A percentile compares a stretch with the other conserved stretches of the same genome.
phyloP scores from a whole-genome alignment of 2,329 filamentous ascomycete genomes.

The Talaromyces sp. region DNA sequence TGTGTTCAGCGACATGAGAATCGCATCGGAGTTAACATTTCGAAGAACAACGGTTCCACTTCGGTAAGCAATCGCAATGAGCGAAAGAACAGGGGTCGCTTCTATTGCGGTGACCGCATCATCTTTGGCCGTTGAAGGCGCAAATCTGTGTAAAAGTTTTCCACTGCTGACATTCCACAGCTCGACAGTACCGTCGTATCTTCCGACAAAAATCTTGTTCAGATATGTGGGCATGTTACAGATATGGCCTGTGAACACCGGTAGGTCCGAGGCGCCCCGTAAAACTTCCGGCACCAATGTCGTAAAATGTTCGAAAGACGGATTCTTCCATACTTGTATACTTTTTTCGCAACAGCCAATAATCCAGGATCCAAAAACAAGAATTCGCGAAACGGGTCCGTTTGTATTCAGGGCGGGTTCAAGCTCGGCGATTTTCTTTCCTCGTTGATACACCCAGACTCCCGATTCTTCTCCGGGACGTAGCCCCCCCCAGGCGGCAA shows the following conservation, averaged over 20 bases:
- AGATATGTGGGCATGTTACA: constrained; percentile 90
- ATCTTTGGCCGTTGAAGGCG: constrained; percentile 67
- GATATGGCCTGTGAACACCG: constrained; percentile 71
- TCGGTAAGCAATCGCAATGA: constrained; percentile 84
- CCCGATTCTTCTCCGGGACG: constrained; percentile 51
- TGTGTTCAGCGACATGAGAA: constrained; percentile 65
- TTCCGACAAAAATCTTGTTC: constrained; percentile 91
- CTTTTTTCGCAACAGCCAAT: constrained; percentile 70
- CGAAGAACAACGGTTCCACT: constrained; percentile 75
- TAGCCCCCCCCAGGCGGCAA: constrained; percentile 80
- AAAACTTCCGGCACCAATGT: constrained; percentile 58
- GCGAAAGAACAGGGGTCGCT: constrained; percentile 74
- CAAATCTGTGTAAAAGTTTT: constrained; percentile 84
- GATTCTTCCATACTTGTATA: constrained; percentile 85
- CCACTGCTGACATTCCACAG: constrained; percentile 96
- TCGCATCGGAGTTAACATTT: constrained; percentile 74
- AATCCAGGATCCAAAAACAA: constrained; percentile 89
- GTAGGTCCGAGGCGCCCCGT: constrained; percentile 52
- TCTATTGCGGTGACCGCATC: constrained; percentile 85
- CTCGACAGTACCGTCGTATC: constrained; percentile 82
- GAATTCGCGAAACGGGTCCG: constrained; percentile 70
- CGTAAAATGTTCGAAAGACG: constrained; percentile 83
- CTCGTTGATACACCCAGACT: constrained; percentile 87
- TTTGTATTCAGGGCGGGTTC: constrained; percentile 59
- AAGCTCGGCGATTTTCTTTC: constrained; percentile 76